Conservation (phyloP, 2,329 filamentous ascomycete genomes). For the Colletotrichum tropicicola region DNA sequence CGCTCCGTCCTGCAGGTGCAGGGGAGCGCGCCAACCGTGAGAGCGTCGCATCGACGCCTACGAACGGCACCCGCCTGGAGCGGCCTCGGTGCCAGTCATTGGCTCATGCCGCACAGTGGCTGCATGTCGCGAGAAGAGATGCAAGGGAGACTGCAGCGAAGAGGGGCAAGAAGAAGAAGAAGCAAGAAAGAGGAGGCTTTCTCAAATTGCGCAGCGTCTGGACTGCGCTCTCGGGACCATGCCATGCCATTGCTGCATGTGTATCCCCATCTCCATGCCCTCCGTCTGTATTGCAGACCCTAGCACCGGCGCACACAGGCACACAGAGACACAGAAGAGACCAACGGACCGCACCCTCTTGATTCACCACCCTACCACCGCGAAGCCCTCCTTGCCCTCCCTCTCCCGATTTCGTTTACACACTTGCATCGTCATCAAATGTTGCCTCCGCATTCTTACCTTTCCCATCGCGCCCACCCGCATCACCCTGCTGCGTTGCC, state of each 20-base stretch:
- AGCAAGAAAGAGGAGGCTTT: conserved; percentile 24
- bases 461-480: neutral
- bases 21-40: conserved; percentile 19
- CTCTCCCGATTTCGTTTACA: conserved; percentile 15
- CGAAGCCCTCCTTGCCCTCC: conserved; percentile 18
- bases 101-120: conserved; percentile 21
- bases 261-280: neutral
- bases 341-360: neutral
- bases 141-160: conserved; percentile 22
- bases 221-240: neutral
- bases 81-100: conserved; percentile 19
- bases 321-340: neutral
- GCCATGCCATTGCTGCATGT: neutral
- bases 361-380: conserved; percentile 11
- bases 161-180: conserved; percentile 16
- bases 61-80: conserved; percentile 17
- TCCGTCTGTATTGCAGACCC: neutral
- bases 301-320: conserved; percentile 12
- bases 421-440: conserved; percentile 25
- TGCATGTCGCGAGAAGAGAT: conserved; percentile 20
- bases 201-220: conserved; percentile 11
- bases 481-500: neutral
- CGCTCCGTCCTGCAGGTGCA: conserved; percentile 23
- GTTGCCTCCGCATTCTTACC: conserved; percentile 8
- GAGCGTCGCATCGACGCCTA: conserved; percentile 10